Conservation (phyloP, 441 rosid species). For the Cnidoscolus chayamansa region DNA sequence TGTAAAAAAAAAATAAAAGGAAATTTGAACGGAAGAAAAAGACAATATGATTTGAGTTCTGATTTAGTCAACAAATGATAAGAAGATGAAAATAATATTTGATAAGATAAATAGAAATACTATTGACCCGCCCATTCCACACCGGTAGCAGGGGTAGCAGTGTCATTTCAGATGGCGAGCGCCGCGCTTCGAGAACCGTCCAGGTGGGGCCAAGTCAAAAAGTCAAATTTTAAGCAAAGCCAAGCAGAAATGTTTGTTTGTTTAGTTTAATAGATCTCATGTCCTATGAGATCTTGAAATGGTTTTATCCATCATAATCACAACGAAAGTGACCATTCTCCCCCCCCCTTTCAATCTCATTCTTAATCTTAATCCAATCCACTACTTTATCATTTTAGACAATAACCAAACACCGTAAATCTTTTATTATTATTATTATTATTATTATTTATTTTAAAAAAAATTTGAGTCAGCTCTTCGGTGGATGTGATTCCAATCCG, state of each 20-base stretch:
- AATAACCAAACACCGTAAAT: background rate
- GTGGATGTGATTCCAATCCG: constrained; percentile 24
- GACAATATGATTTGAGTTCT: background rate
- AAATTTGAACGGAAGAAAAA: background rate
- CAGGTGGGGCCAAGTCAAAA: background rate
- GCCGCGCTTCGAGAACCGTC: constrained; percentile 15
- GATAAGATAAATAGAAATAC: too few species aligned
- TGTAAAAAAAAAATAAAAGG: too few species aligned
- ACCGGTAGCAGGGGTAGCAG: background rate
- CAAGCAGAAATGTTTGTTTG: too few species aligned
- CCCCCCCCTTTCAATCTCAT: background rate
- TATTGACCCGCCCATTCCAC: too few species aligned
- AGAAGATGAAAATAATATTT: background rate
- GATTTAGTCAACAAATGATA: background rate
- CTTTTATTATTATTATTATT: background rate
- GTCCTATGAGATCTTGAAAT: background rate
- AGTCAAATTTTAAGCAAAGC: too few species aligned
- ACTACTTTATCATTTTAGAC: background rate
- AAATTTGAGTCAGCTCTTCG: constrained; percentile 24
- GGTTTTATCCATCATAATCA: constrained; percentile 21
- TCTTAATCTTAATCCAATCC: background rate
- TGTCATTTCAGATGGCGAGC: constrained; percentile 2
- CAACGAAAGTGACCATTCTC: background rate
- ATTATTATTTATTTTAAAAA: background rate
- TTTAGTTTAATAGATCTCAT: background rate